Base-by-base conservation (phyloP, 2,329 filamentous ascomycete species). In the Colletotrichum magnum region DNA sequence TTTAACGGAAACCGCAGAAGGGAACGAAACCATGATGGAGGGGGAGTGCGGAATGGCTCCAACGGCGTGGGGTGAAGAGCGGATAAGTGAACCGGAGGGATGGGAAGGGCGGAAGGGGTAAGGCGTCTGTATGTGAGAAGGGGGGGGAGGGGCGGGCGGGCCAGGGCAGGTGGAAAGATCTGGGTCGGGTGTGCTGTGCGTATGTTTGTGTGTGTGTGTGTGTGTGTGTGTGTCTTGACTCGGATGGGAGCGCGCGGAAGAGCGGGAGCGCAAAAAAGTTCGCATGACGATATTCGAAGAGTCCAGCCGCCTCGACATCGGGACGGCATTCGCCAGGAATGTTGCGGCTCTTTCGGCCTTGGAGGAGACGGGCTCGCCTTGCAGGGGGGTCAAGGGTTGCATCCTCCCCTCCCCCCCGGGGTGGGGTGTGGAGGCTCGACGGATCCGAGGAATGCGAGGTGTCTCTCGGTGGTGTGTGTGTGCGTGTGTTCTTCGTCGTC, bases 201-300 rank as follows among this genome's bases (percentile, higher is more conserved):
- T 18, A 18, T 18, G 18, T 18, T 18, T 16, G 51, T 28, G 51
- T 15, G 28, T 53, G 9, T 32, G 15, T 53, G 51, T 52, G 18
- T 26, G 24, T 18, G 52, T 39, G 32, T 45, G 53, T 32, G 21
- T 45, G 53, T 57, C 21, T 57, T 45, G 39, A 57, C 39, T 45
- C 56, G 48, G 26, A 32, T 28, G 7, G 21, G 52, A 16, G 9
- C 52, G 52, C 32, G 52, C 32, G 18, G 53, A 39, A 26, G 26
- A 21, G 10, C 28, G 28, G 51, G 51, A 54, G 28, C 13, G 28
- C 9, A 21, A 28, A 5, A 18, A 18, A 18, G 18, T 18, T 16
- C 16, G 51, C 51, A 36, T 53, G 28, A 53, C 45, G n/a, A 48
- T 18, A 18, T n/a, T 21, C 9, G 45, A 48, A 16, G 45, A 21